These are phyloP conservation scores for Scheffersomyces titani DNA, from an alignment of 1,139 yeast species.

Conservation along the genomic window DNA sequence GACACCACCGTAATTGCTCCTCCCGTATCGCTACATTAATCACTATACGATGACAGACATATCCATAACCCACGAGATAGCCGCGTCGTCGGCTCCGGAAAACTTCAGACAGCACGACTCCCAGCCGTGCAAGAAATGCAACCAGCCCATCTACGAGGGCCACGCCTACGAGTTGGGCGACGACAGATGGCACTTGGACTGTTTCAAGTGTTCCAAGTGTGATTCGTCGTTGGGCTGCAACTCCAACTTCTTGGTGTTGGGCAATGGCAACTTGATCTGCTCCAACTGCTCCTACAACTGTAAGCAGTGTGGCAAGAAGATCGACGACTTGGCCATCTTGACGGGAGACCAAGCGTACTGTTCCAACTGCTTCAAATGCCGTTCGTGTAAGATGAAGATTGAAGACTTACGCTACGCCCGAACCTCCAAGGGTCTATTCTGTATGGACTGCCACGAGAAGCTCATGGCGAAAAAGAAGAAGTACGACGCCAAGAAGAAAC, in stretches of 20 bases:
- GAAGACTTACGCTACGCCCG: constrained; percentile 91
- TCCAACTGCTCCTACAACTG: constrained; percentile 90
- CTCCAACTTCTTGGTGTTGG: constrained; percentile 85
- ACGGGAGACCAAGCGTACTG: constrained; percentile 97
- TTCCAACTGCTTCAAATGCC: constrained; percentile 85
- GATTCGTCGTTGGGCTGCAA: constrained; percentile 76
- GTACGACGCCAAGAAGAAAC: constrained; percentile 49
- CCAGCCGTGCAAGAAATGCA: constrained; percentile 46
- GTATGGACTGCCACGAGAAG: constrained; percentile 91
- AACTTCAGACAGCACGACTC: constrained; percentile 10
- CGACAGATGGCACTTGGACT: constrained; percentile 93
- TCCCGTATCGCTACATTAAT: neutral
- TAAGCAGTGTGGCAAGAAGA: constrained; percentile 83
- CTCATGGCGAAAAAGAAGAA: constrained; percentile 67
- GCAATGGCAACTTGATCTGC: constrained; percentile 90
- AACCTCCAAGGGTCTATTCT: constrained; percentile 90
- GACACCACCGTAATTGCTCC: neutral
- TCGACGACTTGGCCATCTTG: constrained; percentile 92
- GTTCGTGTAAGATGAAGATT: constrained; percentile 84
- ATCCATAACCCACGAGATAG: constrained; percentile 5
- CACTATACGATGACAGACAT: constrained; percentile 2
- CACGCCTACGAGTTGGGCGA: constrained; percentile 86
- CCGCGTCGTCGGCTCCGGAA: neutral
- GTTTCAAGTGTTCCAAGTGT: constrained; percentile 90
- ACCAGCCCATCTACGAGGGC: constrained; percentile 60